Percentiles rank a stretch among this genome's conserved stretches.
Evolutionary conservation across 2,329 filamentous ascomycete genomes (phyloP).

Genomic region (Botryotinia convoluta): DNA sequence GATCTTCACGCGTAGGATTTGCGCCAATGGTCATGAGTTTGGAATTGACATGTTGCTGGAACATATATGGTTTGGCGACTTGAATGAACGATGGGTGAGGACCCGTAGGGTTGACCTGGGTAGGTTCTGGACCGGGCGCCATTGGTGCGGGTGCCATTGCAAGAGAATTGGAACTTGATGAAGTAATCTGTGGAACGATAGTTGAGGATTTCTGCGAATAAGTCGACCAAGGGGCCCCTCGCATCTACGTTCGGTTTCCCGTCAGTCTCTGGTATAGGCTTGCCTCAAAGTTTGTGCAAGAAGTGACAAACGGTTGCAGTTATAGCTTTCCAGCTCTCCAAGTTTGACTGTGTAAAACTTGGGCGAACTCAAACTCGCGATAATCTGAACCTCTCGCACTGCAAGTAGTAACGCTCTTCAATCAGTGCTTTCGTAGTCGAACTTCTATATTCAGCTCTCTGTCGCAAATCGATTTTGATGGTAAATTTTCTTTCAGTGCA

Average conservation of each 20-base stretch:
- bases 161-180: background rate
- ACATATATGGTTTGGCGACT: conserved; percentile 65
- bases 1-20: conserved; percentile 76
- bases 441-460: background rate
- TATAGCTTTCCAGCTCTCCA: conserved; percentile 7
- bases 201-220: background rate
- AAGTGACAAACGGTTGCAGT: conserved; percentile 5
- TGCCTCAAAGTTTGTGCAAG: background rate
- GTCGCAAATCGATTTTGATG: conserved; percentile 6
- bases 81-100: conserved; percentile 40
- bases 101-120: conserved; percentile 23
- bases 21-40: conserved; percentile 67
- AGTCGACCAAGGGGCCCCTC: background rate
- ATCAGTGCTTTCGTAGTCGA: background rate
- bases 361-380: background rate
- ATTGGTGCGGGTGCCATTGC: conserved; percentile 22
- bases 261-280: background rate
- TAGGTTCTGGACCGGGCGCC: conserved; percentile 26
- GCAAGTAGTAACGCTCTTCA: conserved; percentile 3
- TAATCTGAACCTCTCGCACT: background rate
- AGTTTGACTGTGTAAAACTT: background rate
- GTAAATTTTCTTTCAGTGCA: background rate
- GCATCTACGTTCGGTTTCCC: background rate
- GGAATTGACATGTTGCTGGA: conserved; percentile 75
- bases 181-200: background rate